These are phyloP conservation scores for Citrus glauca DNA, from an alignment of 345 rosid species.

Conservation along the genomic window DNA sequence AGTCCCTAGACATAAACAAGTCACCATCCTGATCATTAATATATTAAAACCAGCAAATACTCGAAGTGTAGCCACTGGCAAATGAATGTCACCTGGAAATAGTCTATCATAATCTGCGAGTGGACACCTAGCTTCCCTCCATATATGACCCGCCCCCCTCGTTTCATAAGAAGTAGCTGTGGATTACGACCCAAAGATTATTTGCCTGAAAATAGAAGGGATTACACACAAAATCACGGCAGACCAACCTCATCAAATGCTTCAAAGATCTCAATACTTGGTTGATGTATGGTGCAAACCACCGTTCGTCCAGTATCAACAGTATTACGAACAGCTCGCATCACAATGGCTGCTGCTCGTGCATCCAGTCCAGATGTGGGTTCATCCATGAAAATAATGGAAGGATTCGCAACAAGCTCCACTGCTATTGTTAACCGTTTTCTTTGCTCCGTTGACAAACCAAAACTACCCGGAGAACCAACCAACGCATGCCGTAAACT, in stretches of 20 bases:
- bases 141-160: conserved; percentile 81
- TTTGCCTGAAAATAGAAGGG: conserved; percentile 1
- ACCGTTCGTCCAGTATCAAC: conserved; percentile 4
- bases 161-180: conserved; percentile 93
- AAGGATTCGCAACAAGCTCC: conserved; percentile 7
- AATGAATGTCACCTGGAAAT: conserved; percentile 62
- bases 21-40: background rate
- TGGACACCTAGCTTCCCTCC: conserved; percentile 75
- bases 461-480: background rate
- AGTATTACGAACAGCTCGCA: background rate
- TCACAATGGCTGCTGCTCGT: conserved; percentile 2
- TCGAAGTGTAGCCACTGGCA: background rate
- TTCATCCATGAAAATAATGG: conserved; percentile 6
- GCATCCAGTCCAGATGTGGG: background rate
- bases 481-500: background rate
- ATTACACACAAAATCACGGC: background rate
- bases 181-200: background rate
- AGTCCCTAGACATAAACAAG: conserved; percentile 39
- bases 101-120: conserved; percentile 63
- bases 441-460: conserved; percentile 6
- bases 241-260: conserved; percentile 13
- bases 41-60: background rate
- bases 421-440: conserved; percentile 1
- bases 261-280: conserved; percentile 6
- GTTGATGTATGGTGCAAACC: conserved; percentile 8